Percentiles rank a stretch among this genome's conserved stretches.
Evolutionary conservation across 176 grass and related monocot species (phyloP).

Genomic region (Zizania latifolia): DNA sequence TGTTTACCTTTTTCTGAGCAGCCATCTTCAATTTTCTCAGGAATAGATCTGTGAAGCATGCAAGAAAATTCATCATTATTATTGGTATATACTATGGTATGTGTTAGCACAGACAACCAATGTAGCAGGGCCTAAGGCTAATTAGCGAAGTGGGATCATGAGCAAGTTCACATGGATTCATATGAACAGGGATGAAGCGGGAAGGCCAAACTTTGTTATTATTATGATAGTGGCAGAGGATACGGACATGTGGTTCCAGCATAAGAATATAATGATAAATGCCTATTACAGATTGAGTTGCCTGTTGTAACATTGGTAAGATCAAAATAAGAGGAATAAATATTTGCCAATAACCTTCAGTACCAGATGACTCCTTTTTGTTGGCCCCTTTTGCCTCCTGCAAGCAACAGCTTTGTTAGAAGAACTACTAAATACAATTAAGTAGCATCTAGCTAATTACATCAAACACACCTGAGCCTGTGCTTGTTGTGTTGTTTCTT

Average conservation of each 20-base stretch:
- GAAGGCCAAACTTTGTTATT: not conserved
- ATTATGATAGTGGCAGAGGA: not conserved
- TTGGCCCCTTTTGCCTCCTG: slow-evolving; percentile 26
- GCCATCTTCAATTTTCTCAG: slow-evolving; percentile 63
- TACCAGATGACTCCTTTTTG: slow-evolving; percentile 6
- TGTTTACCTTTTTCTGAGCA: slow-evolving; percentile 68
- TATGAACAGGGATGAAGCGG: not conserved
- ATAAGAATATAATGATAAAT: not conserved
- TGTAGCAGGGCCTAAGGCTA: not conserved
- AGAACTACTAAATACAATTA: not conserved
- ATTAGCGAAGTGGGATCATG: not conserved
- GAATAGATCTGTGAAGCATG: slow-evolving; percentile 50
- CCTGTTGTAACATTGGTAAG: not conserved
- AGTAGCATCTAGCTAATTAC: not conserved
- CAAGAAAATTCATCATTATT: slow-evolving; percentile 20
- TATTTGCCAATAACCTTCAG: slow-evolving; percentile 34
- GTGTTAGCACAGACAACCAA: not conserved
- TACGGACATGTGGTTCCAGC: not conserved
- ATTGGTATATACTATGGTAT: not conserved
- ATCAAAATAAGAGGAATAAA: not conserved
- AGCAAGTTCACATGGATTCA: not conserved
- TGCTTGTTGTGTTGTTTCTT: slow-evolving; percentile 27
- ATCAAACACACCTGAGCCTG: slow-evolving; percentile 30
- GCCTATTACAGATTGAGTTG: not conserved
- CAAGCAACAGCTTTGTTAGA: not conserved